A percentile compares a stretch with the other conserved stretches of the same genome.
Conservation (phyloP, 75 land plant species). For the Pinus tabuliformis region DNA sequence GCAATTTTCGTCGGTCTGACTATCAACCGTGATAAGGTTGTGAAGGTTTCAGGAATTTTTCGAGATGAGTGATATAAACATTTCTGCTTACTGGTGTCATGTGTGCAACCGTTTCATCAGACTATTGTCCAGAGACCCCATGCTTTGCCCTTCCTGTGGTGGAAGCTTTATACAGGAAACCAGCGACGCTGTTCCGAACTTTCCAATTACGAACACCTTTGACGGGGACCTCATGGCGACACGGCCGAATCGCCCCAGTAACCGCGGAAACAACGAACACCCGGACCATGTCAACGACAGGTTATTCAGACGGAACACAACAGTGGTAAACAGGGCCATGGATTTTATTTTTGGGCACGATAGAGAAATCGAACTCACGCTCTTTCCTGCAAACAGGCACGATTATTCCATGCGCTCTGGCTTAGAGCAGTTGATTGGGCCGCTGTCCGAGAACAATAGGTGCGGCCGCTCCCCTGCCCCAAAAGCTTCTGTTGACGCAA, state of each 20-base stretch:
- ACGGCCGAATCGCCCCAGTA: not conserved
- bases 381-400: slow-evolving; percentile 11
- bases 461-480: slow-evolving; percentile 79
- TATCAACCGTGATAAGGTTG: no score
- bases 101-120: not conserved
- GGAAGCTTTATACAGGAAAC: not conserved
- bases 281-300: not conserved
- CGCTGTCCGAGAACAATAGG: slow-evolving; percentile 32
- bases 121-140: not conserved
- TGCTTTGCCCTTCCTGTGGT: not conserved
- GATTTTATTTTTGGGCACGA: slow-evolving; percentile 19
- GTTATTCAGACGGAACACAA: slow-evolving; percentile 8
- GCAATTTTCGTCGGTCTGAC: no score
- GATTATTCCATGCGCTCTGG: slow-evolving; percentile 45
- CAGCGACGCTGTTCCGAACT: not conserved
- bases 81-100: slow-evolving; percentile 7
- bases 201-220: not conserved
- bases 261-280: not conserved
- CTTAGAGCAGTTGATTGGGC: slow-evolving; percentile 49
- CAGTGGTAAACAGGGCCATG: no score
- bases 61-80: not conserved
- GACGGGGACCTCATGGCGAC: not conserved
- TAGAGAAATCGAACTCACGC: not conserved
- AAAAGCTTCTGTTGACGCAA: slow-evolving; percentile 56
- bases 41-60: no score